Evolutionary conservation across 352 stramenopile species (phyloP).

Genomic region (Globisporangium cederbergense): DNA sequence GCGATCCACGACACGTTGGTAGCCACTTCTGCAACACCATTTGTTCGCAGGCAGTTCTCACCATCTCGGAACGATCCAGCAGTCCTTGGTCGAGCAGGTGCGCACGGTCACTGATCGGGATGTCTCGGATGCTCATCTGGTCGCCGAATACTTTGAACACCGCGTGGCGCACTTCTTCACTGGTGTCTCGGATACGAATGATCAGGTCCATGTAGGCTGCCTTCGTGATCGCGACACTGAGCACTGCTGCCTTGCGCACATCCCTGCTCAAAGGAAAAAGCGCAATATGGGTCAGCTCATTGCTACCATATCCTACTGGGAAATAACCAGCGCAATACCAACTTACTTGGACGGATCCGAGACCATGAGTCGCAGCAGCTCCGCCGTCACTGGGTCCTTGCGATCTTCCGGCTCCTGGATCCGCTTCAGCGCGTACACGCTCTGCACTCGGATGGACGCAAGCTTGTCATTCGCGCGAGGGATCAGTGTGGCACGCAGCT

Average conservation of each 20-base stretch:
- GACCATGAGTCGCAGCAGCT: slow-evolving; percentile 58
- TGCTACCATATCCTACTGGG: no score
- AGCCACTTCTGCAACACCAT: slow-evolving; percentile 78
- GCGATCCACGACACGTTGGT: slow-evolving; percentile 43
- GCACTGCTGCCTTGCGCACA: slow-evolving; percentile 59
- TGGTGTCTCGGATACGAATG: slow-evolving; percentile 74
- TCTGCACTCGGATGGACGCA: slow-evolving; percentile 52
- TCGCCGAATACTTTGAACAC: slow-evolving; percentile 56
- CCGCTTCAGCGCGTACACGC: slow-evolving; percentile 52
- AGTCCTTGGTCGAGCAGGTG: slow-evolving; percentile 76
- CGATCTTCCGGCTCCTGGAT: slow-evolving; percentile 42
- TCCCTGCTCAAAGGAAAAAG: slow-evolving; percentile 30
- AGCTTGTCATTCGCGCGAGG: slow-evolving; percentile 63
- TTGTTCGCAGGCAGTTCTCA: slow-evolving; percentile 54
- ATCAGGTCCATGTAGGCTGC: slow-evolving; percentile 49
- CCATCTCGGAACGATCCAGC: slow-evolving; percentile 53
- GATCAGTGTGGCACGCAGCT: slow-evolving; percentile 42
- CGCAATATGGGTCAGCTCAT: neutral
- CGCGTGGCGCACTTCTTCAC: slow-evolving; percentile 57
- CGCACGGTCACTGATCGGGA: slow-evolving; percentile 61
- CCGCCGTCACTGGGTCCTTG: slow-evolving; percentile 38
- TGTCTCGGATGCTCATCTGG: slow-evolving; percentile 41
- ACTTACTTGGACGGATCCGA: slow-evolving; percentile 72
- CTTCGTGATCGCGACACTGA: slow-evolving; percentile 45
- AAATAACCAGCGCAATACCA: neutral